Percentiles rank a stretch among this genome's conserved stretches.
These are phyloP conservation scores for Geotrichum histeridarum DNA, from an alignment of 1,139 yeast genomes.

Conservation along the genomic window DNA sequence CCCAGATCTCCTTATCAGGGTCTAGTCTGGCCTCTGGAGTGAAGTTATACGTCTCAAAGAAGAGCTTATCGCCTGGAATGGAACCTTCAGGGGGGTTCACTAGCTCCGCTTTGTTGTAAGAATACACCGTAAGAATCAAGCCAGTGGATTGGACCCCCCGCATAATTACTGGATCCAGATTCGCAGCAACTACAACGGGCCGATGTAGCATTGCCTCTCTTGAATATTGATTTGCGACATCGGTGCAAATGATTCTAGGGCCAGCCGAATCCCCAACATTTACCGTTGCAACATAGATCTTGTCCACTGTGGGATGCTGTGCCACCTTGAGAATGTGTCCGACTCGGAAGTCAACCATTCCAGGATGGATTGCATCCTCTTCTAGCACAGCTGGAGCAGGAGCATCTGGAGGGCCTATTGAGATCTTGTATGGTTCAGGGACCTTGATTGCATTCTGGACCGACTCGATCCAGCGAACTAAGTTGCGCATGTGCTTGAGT, in stretches of 20 bases:
- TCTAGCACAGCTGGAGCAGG: conserved; percentile 40
- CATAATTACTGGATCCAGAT: conserved; percentile 87
- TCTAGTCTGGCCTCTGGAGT: conserved; percentile 85
- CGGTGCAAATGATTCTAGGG: conserved; percentile 98
- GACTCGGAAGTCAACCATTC: conserved; percentile 85
- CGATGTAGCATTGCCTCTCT: conserved; percentile 80
- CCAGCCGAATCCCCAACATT: conserved; percentile 91
- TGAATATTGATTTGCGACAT: conserved; percentile 73
- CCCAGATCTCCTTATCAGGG: conserved; percentile 99
- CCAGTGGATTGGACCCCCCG: conserved; percentile 93
- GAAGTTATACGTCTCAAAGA: conserved; percentile 81
- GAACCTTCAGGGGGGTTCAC: conserved; percentile 95
- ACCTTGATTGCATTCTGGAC: conserved; percentile 61
- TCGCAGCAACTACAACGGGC: conserved; percentile 76
- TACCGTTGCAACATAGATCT: conserved; percentile 91
- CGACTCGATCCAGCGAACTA: conserved; percentile 86
- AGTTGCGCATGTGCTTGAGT: conserved; percentile 61
- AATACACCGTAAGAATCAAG: conserved; percentile 93
- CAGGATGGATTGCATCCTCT: conserved; percentile 53
- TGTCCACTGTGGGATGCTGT: conserved; percentile 97
- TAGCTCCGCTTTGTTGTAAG: conserved; percentile 62
- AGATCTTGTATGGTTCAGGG: conserved; percentile 50
- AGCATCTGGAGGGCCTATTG: conserved; percentile 55
- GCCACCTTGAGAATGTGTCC: conserved; percentile 96
- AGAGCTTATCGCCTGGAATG: conserved; percentile 91